Percentiles rank a stretch among this genome's conserved stretches.
Conservation (phyloP, 495 filamentous ascomycete species). For the Hypomontagnella monticulosa region DNA sequence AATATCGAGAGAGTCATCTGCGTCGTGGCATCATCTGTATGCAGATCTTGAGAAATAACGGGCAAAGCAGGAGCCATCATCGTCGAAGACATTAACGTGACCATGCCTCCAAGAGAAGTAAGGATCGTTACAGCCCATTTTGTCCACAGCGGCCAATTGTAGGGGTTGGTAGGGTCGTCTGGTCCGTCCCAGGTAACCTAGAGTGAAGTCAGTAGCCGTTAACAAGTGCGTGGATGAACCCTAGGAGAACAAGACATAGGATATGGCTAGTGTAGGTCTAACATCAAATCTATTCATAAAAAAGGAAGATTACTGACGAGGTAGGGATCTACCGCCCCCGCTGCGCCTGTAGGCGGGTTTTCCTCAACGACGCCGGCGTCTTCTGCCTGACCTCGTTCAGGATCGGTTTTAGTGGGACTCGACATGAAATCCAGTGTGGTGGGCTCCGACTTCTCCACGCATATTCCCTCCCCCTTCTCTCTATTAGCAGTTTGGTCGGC, state of each 20-base stretch:
- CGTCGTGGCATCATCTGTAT: slow-evolving; percentile 39
- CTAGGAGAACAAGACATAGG: too few species aligned
- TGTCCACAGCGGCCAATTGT: slow-evolving; percentile 48
- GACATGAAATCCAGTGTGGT: not conserved
- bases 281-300: not conserved
- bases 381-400: not conserved
- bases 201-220: not conserved
- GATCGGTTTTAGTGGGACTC: not conserved
- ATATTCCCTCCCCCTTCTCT: not conserved
- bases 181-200: slow-evolving; percentile 18
- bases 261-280: not conserved
- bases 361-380: not conserved
- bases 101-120: slow-evolving; percentile 39
- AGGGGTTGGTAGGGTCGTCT: slow-evolving; percentile 42
- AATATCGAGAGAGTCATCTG: slow-evolving; percentile 56
- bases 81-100: slow-evolving; percentile 41
- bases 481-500: not conserved
- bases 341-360: not conserved
- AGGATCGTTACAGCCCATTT: slow-evolving; percentile 65
- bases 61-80: slow-evolving; percentile 51
- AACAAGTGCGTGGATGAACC: not conserved
- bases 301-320: not conserved
- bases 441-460: not conserved
- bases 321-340: not conserved
- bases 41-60: slow-evolving; percentile 47